Evolutionary conservation across 169 alveolate genomes (phyloP).

Genomic region (Plasmodium billcollinsi): DNA sequence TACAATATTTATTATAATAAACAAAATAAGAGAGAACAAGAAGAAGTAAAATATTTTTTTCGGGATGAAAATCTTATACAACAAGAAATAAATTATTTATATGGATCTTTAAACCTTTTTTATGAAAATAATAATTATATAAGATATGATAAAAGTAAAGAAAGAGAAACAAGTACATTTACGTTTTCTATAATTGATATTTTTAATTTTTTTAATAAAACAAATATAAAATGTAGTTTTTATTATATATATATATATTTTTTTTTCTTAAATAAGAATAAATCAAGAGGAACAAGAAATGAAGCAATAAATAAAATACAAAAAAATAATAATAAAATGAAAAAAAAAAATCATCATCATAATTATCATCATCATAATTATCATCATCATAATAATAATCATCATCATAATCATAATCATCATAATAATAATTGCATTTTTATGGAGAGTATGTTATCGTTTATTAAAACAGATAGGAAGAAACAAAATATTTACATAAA

Average conservation of each 20-base stretch:
- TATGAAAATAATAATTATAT: constrained; percentile 1
- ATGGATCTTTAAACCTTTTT: constrained; percentile 11
- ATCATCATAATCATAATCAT: background rate
- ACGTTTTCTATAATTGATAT: constrained; percentile 16
- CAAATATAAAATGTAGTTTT: constrained; percentile 1
- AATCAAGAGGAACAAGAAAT: background rate
- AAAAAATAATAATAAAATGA: background rate
- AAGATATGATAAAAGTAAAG: background rate
- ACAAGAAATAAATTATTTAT: constrained; percentile 18
- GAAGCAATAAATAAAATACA: background rate
- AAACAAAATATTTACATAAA: background rate
- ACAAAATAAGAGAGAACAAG: background rate
- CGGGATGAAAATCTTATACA: background rate
- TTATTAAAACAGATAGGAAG: background rate
- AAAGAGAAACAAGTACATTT: background rate
- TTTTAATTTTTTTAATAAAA: constrained; percentile 4
- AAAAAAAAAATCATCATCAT: too few relatives aligned
- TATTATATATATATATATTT: constrained; percentile 1
- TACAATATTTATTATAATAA: background rate
- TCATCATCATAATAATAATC: background rate
- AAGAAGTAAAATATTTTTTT: too few relatives aligned
- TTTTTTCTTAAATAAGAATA: constrained; percentile 1
- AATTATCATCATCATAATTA: background rate
- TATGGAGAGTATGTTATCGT: background rate
- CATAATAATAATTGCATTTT: background rate